Evolutionary conservation across 768 basidiomycete species (phyloP).

Genomic region (Jaapia argillacea): DNA sequence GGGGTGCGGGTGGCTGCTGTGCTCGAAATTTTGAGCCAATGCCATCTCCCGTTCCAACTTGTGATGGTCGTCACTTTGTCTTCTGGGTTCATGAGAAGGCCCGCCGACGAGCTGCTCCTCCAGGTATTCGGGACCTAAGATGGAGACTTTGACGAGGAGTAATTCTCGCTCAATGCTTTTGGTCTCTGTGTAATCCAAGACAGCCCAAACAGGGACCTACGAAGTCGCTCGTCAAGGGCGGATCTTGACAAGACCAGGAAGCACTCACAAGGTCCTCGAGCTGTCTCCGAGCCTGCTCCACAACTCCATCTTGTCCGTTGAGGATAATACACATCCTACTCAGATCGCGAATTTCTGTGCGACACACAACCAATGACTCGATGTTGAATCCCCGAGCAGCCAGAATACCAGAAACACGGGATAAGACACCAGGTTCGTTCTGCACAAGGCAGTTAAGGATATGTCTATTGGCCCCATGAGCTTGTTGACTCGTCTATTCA

Average conservation of each 20-base stretch:
- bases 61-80: constrained; percentile 19
- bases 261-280: constrained; percentile 86
- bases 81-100: constrained; percentile 71
- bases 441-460: constrained; percentile 97
- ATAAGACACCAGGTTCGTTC: constrained; percentile 98
- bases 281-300: constrained; percentile 93
- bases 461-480: constrained; percentile 43
- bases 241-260: not conserved
- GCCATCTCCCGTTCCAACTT: constrained; percentile 64
- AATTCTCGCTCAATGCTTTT: constrained; percentile 87
- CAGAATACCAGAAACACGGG: constrained; percentile 93
- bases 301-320: constrained; percentile 92
- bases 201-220: constrained; percentile 98
- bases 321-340: constrained; percentile 98
- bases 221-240: not conserved
- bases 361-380: constrained; percentile 96
- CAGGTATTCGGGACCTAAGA: constrained; percentile 93
- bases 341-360: constrained; percentile 93
- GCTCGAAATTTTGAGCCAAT: constrained; percentile 75
- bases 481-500: not conserved
- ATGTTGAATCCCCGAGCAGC: constrained; percentile 98
- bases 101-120: constrained; percentile 85
- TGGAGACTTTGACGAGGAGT: constrained; percentile 92
- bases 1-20: constrained; percentile 31
- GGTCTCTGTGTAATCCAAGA: constrained; percentile 94